A percentile compares a stretch with the other conserved stretches of the same genome.
These are phyloP conservation scores for Helminthosporium solani DNA, from an alignment of 2,329 filamentous ascomycete genomes.

Conservation along the genomic window DNA sequence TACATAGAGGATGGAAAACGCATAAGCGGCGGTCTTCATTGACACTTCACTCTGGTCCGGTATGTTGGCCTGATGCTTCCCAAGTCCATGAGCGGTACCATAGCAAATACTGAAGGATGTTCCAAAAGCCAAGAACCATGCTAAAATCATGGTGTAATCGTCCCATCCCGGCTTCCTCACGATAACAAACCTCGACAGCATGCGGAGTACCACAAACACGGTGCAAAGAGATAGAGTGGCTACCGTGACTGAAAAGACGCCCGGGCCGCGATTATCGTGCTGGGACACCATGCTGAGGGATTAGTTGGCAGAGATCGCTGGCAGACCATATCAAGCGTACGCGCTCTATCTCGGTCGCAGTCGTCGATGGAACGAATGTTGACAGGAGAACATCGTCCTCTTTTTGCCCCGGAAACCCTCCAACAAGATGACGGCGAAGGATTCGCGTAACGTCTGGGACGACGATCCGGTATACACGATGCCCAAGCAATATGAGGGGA, in stretches of 20 bases:
- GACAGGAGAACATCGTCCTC: conserved; percentile 25
- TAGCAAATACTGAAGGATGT: conserved; percentile 67
- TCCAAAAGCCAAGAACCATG: conserved; percentile 73
- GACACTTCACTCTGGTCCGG: conserved; percentile 48
- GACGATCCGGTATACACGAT: conserved; percentile 6
- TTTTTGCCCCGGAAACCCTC: background rate
- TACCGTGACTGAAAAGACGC: conserved; percentile 69
- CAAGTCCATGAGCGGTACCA: conserved; percentile 65
- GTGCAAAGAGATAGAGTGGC: conserved; percentile 68
- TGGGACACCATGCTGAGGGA: conserved; percentile 31
- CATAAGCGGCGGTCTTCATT: conserved; percentile 61
- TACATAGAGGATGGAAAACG: conserved; percentile 62
- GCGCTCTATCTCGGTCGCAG: conserved; percentile 29
- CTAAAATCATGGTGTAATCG: conserved; percentile 77
- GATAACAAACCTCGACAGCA: conserved; percentile 71
- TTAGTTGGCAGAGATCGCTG: conserved; percentile 9
- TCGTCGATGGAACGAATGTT: conserved; percentile 22
- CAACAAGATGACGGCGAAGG: background rate
- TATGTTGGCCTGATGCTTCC: conserved; percentile 66
- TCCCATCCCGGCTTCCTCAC: conserved; percentile 72
- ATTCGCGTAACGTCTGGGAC: conserved; percentile 1
- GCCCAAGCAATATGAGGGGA: background rate
- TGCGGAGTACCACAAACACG: conserved; percentile 71
- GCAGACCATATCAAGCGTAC: conserved; percentile 13
- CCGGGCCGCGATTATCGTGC: conserved; percentile 32